Evolutionary conservation across 1,284 basidiomycete species (phyloP).

Genomic region (Schizophyllum amplum): DNA sequence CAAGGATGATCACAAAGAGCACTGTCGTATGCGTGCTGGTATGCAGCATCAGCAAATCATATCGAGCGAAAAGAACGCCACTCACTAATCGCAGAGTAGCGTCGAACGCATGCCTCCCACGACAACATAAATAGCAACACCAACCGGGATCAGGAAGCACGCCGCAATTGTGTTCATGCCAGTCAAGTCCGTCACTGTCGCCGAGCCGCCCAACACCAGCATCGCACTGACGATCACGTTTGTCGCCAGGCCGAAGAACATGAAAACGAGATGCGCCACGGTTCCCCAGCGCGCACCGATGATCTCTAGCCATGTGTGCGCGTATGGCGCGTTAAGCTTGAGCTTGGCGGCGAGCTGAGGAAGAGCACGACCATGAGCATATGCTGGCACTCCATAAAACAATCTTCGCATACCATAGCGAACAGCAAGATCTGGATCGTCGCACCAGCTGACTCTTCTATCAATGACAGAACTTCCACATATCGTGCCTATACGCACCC

Average conservation of each 20-base stretch:
- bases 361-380: background rate
- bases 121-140: slow-evolving; percentile 52
- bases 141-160: slow-evolving; percentile 67
- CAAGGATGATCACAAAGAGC: slow-evolving; percentile 74
- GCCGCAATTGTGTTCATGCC: slow-evolving; percentile 81
- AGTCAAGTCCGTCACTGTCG: slow-evolving; percentile 73
- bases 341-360: slow-evolving; percentile 61
- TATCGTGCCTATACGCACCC: slow-evolving; percentile 12
- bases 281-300: slow-evolving; percentile 68
- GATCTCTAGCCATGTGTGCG: slow-evolving; percentile 51
- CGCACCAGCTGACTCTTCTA: slow-evolving; percentile 35
- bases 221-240: slow-evolving; percentile 69
- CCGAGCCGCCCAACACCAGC: slow-evolving; percentile 61
- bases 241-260: slow-evolving; percentile 74
- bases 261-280: slow-evolving; percentile 65
- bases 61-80: slow-evolving; percentile 18
- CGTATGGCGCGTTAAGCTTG: slow-evolving; percentile 62
- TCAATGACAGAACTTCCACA: background rate
- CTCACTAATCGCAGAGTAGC: slow-evolving; percentile 51
- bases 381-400: slow-evolving; percentile 1
- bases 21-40: slow-evolving; percentile 70
- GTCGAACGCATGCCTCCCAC: slow-evolving; percentile 59
- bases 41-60: slow-evolving; percentile 10
- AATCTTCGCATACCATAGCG: slow-evolving; percentile 34
- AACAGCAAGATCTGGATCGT: slow-evolving; percentile 71